phyloP scores from a whole-genome alignment of 1,284 basidiomycete species.

The Cryptococcus sp. region DNA sequence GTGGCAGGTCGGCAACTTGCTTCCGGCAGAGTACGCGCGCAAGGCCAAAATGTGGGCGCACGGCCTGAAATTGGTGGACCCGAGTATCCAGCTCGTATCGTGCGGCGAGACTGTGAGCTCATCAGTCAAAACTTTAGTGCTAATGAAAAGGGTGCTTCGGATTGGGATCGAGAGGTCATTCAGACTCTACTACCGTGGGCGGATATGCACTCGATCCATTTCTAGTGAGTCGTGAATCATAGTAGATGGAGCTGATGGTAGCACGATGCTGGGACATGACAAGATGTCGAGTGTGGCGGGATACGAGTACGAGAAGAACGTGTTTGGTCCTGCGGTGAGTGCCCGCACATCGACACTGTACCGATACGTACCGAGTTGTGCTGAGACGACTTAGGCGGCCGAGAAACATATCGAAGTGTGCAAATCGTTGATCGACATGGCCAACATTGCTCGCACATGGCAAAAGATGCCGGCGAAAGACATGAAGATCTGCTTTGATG shows the following conservation, averaged over 20 bases:
- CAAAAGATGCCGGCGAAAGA: slow-evolving; percentile 28
- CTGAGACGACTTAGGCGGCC: slow-evolving; percentile 35
- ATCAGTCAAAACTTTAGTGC: background rate
- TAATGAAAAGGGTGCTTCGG: slow-evolving; percentile 35
- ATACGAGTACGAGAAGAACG: slow-evolving; percentile 55
- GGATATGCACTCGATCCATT: slow-evolving; percentile 54
- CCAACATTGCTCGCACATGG: slow-evolving; percentile 39
- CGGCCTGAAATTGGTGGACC: slow-evolving; percentile 64
- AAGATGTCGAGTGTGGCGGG: slow-evolving; percentile 27
- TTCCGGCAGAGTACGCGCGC: slow-evolving; percentile 62
- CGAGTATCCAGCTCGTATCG: slow-evolving; percentile 61
- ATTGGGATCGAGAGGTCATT: slow-evolving; percentile 55
- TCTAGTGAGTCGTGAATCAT: slow-evolving; percentile 30
- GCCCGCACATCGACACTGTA: background rate
- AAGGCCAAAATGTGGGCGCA: slow-evolving; percentile 67
- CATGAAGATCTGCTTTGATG: slow-evolving; percentile 59
- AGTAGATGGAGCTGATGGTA: slow-evolving; percentile 7
- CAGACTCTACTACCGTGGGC: slow-evolving; percentile 41
- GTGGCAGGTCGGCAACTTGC: slow-evolving; percentile 68
- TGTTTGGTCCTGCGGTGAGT: slow-evolving; percentile 53
- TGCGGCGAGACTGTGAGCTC: slow-evolving; percentile 61
- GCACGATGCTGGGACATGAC: slow-evolving; percentile 39
- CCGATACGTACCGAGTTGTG: background rate
- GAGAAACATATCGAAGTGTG: slow-evolving; percentile 54
- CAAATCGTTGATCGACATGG: slow-evolving; percentile 53